Evolutionary conservation across 768 basidiomycete species (phyloP), one percentile per base, ranked within the genome.

Genomic region (Tulasnella calospora): DNA sequence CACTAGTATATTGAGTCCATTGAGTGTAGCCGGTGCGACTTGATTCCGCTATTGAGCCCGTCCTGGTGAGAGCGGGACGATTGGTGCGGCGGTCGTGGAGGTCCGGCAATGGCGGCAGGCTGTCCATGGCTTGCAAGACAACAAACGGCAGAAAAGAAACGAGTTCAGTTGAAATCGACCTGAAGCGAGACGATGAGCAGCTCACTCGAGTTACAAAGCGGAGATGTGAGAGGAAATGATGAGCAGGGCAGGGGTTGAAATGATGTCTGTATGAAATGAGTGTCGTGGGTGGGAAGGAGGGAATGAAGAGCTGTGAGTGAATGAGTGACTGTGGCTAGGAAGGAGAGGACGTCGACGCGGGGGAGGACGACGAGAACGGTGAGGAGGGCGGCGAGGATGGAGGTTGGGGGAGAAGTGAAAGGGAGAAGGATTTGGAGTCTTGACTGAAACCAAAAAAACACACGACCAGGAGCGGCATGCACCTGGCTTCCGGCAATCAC

Each of bases 251-350:
- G 33, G 27, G n/a, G 36, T 72, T 13, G 17, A 35, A 72, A 40
- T 46, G 30, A 72, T 27, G 71, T 40, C 17, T 72, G 23, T 33
- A 72, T 72, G 71, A 72, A 72, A 72, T 40, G 71, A 72, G 71
- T 27, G 71, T 72, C 38, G 71, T 72, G 71, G 44, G 71, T 40
- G 44, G n/a, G 36, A 72, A 40, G 44, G 71, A 40, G 51, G 51
- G 51, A 51, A 51, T 51, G 51, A 12, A 51, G n/a, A n/a, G 71
- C 23, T 27, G 71, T 40, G 38, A 23, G n/a, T n/a, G 71, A 72
- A 72, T 15, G 71, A 72, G 71, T 41, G 61, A 72, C 38, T 30
- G 36, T 17, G 44, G 17, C 1, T 44, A 12, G 71, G 7, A 40
- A 40, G 36, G 44, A 67, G 13, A 67, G 61, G 33, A 35, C 27